Evolutionary conservation across 768 basidiomycete species (phyloP), one percentile per base, ranked within the genome.

Genomic region (Tylopilus sp.): DNA sequence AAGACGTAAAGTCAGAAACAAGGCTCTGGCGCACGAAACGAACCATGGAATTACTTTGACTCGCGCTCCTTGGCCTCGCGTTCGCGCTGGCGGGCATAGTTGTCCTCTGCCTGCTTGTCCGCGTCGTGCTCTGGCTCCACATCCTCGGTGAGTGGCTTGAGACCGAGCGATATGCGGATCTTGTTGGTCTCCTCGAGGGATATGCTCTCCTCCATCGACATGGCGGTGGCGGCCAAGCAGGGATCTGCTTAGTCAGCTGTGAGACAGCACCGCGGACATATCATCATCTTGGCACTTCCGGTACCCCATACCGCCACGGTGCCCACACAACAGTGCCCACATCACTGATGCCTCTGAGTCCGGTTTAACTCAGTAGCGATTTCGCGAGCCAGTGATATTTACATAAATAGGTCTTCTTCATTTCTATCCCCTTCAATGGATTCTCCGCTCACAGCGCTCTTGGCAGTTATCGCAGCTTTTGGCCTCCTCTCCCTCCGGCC

Each of bases 161-260:
- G 85, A 58, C 97, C 97, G 34, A 97, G 80, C 6, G 87, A 88
- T 53, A 96, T 83, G 74, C 97, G 92, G 70, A 97, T 90, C 73
- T 89, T 94, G 79, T 95, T 95, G 33, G 93, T 95, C 77, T 95
- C 92, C 65, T 94, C 92, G 66, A 96, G 81, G 65, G 88, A 89
- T 67, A 96, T 88, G 60, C 89, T 86, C 71, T 90, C 84, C 76
- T 92, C 87, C 87, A 89, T 85, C 17, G 85, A 79, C 78, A 80
- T 82, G 53, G 57, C 72, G 65, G 33, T 45, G 31, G 36, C 26
- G 10, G n/a, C n/a, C n/a, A 43, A 19, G 31, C 13, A 13, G n/a
- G 11, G 26, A 14, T n/a, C n/a, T n/a, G 49, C 48, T 64, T 58
- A 57, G 60, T 59, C 57, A 62, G 46, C 28, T n/a, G n/a, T n/a